Conservation (phyloP, 257 asterid species). For the Ophiorrhiza pumila region DNA sequence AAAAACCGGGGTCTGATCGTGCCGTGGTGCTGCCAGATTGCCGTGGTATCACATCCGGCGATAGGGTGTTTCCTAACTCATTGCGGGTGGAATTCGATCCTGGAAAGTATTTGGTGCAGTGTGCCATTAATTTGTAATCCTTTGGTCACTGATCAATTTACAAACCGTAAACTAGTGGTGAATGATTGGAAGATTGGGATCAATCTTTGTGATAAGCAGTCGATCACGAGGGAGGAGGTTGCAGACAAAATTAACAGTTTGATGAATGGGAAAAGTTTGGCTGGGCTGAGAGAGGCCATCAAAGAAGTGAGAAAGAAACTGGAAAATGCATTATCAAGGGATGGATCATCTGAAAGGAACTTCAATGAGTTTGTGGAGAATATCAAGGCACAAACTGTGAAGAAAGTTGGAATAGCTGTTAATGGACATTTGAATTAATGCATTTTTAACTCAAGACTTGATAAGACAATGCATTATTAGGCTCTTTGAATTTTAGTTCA, state of each 20-base stretch:
- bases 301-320: conserved; percentile 42
- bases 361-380: conserved; percentile 45
- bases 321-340: conserved; percentile 44
- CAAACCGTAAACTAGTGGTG: conserved; percentile 69
- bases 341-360: conserved; percentile 58
- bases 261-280: conserved; percentile 42
- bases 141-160: conserved; percentile 60
- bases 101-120: conserved; percentile 63
- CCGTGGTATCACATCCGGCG: conserved; percentile 58
- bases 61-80: conserved; percentile 69
- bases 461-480: no score
- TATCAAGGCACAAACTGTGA: conserved; percentile 36
- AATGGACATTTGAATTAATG: conserved; percentile 2
- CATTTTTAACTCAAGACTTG: no score
- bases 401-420: conserved; percentile 24
- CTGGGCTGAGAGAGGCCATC: conserved; percentile 39
- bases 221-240: conserved; percentile 48
- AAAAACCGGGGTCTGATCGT: conserved; percentile 49
- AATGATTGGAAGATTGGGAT: conserved; percentile 71
- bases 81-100: conserved; percentile 70
- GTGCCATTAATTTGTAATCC: conserved; percentile 60
- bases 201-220: conserved; percentile 39
- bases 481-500: neutral
- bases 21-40: conserved; percentile 61
- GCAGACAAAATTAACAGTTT: conserved; percentile 39